phyloP scores from a whole-genome alignment of 306 rosid genomes.

The Begonia masoniana region DNA sequence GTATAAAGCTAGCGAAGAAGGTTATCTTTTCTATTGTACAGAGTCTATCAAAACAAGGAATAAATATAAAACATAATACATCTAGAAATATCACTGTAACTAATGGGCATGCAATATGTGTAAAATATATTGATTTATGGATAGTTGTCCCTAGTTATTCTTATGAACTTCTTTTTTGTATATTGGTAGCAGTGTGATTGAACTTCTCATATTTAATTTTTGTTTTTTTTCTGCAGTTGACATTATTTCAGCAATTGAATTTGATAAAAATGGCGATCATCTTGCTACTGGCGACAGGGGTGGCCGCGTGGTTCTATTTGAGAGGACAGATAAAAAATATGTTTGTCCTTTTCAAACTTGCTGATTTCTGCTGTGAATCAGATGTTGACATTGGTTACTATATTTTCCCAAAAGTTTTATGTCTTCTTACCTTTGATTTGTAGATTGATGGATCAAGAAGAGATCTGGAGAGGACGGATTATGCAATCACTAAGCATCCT shows the following conservation, averaged over 20 bases:
- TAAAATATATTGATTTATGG: too few relatives aligned
- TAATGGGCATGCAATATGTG: too few relatives aligned
- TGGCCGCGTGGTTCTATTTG: conserved; percentile 97
- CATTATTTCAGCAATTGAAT: conserved; percentile 96
- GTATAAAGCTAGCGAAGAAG: too few relatives aligned
- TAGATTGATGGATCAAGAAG: conserved; percentile 73
- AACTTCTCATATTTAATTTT: conserved; percentile 10
- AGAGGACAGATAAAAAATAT: conserved; percentile 86
- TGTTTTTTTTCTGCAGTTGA: conserved; percentile 55
- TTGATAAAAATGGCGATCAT: conserved; percentile 88
- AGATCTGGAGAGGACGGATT: conserved; percentile 77
- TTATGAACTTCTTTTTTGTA: conserved; percentile 1
- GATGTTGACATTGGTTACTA: conserved; percentile 6
- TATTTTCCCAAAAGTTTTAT: background rate
- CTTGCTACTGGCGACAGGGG: conserved; percentile 99
- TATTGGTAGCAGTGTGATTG: conserved; percentile 10
- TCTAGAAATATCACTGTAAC: too few relatives aligned
- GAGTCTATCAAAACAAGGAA: too few relatives aligned
- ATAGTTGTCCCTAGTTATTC: too few relatives aligned
- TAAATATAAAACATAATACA: too few relatives aligned
- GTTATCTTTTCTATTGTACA: too few relatives aligned
- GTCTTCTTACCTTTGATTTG: conserved; percentile 4
- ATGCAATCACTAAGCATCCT: conserved; percentile 72
- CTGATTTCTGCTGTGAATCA: background rate
- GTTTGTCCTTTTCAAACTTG: conserved; percentile 29